A percentile compares a stretch with the other conserved stretches of the same genome.
Evolutionary conservation across 495 filamentous ascomycete species (phyloP).

Genomic region (Annulohypoxylon moriforme): DNA sequence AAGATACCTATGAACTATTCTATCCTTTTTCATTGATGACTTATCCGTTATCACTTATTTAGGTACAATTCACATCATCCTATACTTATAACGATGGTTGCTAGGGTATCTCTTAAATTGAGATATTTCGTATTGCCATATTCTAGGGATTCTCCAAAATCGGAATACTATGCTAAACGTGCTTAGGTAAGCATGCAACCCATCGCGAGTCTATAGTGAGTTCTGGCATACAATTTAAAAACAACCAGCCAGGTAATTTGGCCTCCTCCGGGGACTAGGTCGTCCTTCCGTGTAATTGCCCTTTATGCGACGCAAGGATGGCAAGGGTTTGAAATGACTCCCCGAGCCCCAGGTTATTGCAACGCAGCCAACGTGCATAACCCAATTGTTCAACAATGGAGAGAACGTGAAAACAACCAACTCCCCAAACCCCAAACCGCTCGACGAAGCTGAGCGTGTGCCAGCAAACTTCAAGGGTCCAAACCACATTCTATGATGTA

Average conservation of each 20-base stretch:
- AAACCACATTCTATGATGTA: conserved; percentile 15
- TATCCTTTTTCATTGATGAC: too few species aligned
- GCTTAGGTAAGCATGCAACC: conserved; percentile 15
- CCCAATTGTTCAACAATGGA: conserved; percentile 20
- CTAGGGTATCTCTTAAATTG: not conserved
- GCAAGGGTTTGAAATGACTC: conserved; percentile 4
- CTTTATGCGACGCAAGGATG: not conserved
- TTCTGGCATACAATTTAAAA: conserved; percentile 14
- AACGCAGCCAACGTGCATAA: conserved; percentile 1
- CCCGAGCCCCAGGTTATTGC: conserved; percentile 16
- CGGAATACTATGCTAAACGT: conserved; percentile 29
- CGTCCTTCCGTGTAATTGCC: conserved; percentile 11
- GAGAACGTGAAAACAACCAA: conserved; percentile 18
- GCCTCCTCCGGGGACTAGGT: not conserved
- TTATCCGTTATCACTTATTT: too few species aligned
- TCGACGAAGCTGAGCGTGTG: conserved; percentile 14
- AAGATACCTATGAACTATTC: too few species aligned
- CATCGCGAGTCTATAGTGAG: not conserved
- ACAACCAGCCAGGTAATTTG: conserved; percentile 2
- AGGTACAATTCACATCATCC: not conserved
- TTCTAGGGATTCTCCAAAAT: conserved; percentile 15
- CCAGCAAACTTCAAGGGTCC: conserved; percentile 11
- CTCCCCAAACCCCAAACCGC: conserved; percentile 25
- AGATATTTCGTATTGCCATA: conserved; percentile 17
- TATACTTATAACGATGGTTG: not conserved